Evolutionary conservation across 805 yeast species (phyloP).

Genomic region (Ogataea neopini): DNA sequence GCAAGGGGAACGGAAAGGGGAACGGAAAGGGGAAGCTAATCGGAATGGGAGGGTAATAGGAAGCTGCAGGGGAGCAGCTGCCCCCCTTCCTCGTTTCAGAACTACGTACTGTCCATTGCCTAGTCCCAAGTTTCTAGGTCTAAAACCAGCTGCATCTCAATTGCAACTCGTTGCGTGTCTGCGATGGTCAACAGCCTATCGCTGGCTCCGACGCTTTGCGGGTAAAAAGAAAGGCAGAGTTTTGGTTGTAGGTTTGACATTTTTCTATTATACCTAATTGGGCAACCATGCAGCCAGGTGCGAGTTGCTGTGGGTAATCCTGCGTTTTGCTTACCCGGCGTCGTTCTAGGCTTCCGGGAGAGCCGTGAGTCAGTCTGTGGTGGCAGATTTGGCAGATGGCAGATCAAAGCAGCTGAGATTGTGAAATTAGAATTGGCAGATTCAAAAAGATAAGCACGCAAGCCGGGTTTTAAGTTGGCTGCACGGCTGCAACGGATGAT

Average conservation of each 20-base stretch:
- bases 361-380: background rate
- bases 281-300: slow-evolving; percentile 1
- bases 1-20: too few species aligned
- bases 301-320: background rate
- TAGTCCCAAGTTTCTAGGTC: background rate
- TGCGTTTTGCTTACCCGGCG: slow-evolving; percentile 4
- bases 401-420: background rate
- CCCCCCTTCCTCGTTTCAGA: background rate
- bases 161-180: slow-evolving; percentile 4
- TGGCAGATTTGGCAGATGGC: background rate
- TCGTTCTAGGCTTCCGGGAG: slow-evolving; percentile 3
- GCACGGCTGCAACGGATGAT: background rate
- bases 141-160: background rate
- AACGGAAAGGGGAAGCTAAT: too few species aligned
- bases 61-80: too few species aligned
- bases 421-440: background rate
- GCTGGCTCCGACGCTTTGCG: background rate
- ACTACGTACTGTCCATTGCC: background rate
- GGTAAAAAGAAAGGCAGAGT: slow-evolving; percentile 1
- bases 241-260: background rate
- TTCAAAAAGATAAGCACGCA: background rate
- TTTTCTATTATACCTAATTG: slow-evolving; percentile 1
- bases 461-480: background rate
- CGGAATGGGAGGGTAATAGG: too few species aligned
- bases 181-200: background rate